A percentile compares a stretch with the other conserved stretches of the same genome.
phyloP scores from a whole-genome alignment of 139 green algal genomes.

The Tetradesmus obliquus region DNA sequence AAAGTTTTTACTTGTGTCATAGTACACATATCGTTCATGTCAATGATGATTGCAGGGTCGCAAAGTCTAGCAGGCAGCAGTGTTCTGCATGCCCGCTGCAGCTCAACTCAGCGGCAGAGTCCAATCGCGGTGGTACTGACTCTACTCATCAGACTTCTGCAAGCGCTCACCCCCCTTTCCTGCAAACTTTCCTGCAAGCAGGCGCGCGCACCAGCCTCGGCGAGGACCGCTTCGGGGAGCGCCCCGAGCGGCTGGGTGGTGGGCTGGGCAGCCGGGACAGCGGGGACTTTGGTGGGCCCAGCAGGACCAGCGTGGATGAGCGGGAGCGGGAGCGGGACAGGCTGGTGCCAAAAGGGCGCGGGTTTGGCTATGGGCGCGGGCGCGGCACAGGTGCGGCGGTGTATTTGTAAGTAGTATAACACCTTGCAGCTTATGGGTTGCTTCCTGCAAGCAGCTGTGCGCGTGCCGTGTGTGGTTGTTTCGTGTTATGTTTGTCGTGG shows the following conservation, averaged over 20 bases:
- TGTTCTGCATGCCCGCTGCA: too few species aligned
- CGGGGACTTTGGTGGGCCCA: slow-evolving; percentile 15
- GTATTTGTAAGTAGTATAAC: neutral
- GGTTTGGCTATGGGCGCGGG: slow-evolving; percentile 22
- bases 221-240: slow-evolving; percentile 7
- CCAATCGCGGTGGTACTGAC: too few species aligned
- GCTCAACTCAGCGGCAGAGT: too few species aligned
- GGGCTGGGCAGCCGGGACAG: neutral
- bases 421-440: neutral
- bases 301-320: neutral
- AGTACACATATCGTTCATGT: too few species aligned
- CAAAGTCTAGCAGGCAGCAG: neutral
- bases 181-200: neutral
- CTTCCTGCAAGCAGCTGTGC: neutral
- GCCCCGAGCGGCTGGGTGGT: neutral
- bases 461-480: neutral
- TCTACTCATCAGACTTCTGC: too few species aligned
- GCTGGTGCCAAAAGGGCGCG: slow-evolving; percentile 14
- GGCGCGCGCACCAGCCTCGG: neutral
- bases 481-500: neutral
- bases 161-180: neutral
- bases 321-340: neutral
- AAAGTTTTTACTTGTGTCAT: too few species aligned
- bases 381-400: slow-evolving; percentile 13
- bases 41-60: neutral